phyloP scores from a whole-genome alignment of 352 stramenopile genomes.

The Halophytophthora polymorphica region DNA sequence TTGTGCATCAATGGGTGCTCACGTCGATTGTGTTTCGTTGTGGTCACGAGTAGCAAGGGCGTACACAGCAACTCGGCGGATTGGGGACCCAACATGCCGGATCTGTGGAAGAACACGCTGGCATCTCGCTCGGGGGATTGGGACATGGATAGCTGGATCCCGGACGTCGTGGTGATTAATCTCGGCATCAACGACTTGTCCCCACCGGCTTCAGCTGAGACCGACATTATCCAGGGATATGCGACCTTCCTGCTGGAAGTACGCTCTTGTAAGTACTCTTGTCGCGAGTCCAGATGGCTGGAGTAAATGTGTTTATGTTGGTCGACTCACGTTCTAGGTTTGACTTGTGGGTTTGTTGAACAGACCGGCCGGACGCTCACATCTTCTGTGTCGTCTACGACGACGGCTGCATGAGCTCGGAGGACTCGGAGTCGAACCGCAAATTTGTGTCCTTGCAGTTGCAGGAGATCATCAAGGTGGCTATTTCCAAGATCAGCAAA shows the following conservation, averaged over 20 bases:
- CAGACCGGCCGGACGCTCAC: constrained; percentile 75
- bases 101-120: constrained; percentile 84
- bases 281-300: neutral
- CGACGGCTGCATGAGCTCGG: constrained; percentile 75
- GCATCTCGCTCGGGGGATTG: constrained; percentile 63
- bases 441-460: constrained; percentile 77
- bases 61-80: constrained; percentile 84
- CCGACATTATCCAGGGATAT: constrained; percentile 79
- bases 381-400: constrained; percentile 88
- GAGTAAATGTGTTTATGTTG: neutral
- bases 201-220: constrained; percentile 79
- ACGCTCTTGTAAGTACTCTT: constrained; percentile 52
- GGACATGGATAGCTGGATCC: constrained; percentile 74
- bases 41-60: constrained; percentile 53
- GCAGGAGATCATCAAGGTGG: constrained; percentile 84
- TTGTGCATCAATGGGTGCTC: neutral
- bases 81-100: constrained; percentile 80
- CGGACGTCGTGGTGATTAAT: constrained; percentile 85
- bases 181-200: constrained; percentile 82
- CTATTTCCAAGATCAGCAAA: constrained; percentile 73
- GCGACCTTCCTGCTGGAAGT: constrained; percentile 73
- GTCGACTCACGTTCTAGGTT: neutral
- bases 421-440: constrained; percentile 70
- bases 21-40: neutral
- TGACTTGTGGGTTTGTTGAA: neutral